Conservation (phyloP, 2,329 filamentous ascomycete species). For the Aureobasidium sp. region DNA sequence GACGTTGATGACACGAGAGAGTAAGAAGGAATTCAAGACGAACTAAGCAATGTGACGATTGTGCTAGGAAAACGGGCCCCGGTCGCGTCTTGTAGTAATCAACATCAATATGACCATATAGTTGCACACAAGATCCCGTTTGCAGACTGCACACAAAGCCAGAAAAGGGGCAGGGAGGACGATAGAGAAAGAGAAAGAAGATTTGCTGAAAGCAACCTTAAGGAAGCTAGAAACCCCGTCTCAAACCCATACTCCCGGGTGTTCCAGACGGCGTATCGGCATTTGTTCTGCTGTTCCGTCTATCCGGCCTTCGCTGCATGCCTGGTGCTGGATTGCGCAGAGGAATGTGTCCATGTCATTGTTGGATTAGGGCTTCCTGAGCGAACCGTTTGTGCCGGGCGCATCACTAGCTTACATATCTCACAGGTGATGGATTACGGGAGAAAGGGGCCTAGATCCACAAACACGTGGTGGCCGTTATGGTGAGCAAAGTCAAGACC, state of each 20-base stretch:
- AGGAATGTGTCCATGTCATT: neutral
- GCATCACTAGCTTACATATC: neutral
- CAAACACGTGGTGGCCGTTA: conserved; percentile 3
- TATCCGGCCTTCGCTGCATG: neutral
- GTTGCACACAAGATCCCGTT: neutral
- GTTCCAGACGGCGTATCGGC: neutral
- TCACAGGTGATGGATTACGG: neutral
- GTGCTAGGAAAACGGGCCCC: neutral
- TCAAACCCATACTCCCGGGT: neutral
- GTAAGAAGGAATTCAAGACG: neutral
- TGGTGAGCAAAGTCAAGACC: neutral
- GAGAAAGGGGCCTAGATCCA: neutral
- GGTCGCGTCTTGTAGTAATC: neutral
- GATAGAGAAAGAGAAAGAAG: neutral
- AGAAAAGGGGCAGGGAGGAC: neutral
- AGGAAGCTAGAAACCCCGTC: neutral
- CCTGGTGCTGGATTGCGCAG: neutral
- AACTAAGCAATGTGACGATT: neutral
- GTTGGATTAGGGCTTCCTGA: neutral
- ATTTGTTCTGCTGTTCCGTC: neutral
- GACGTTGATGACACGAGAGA: neutral
- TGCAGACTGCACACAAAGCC: neutral
- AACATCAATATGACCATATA: neutral
- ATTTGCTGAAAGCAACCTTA: conserved; percentile 3
- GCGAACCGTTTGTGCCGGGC: neutral